These are phyloP conservation scores for Dissophora globulifera DNA, from an alignment of 192 early-diverging fungal species.

Conservation along the genomic window DNA sequence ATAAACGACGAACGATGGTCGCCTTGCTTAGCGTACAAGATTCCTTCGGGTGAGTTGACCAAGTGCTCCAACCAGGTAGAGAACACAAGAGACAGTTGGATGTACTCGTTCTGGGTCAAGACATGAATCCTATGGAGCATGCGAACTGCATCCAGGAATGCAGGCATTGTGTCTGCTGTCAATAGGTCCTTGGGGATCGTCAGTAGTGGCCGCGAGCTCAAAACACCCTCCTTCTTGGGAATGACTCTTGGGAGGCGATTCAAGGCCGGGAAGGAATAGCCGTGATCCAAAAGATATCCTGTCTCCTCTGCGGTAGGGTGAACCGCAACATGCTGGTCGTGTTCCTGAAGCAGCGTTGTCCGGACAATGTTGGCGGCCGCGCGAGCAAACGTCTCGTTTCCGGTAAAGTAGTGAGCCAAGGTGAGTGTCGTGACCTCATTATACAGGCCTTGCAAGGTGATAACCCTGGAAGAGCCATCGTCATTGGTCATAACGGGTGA, in stretches of 20 bases:
- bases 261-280: slow-evolving; percentile 68
- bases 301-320: slow-evolving; percentile 58
- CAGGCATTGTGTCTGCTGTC: slow-evolving; percentile 59
- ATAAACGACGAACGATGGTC: slow-evolving; percentile 68
- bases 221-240: slow-evolving; percentile 51
- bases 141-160: slow-evolving; percentile 64
- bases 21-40: slow-evolving; percentile 60
- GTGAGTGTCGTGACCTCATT: slow-evolving; percentile 66
- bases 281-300: slow-evolving; percentile 67
- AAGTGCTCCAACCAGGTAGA: slow-evolving; percentile 64
- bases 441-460: slow-evolving; percentile 52
- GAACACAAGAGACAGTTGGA: slow-evolving; percentile 60
- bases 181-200: slow-evolving; percentile 58
- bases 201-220: slow-evolving; percentile 35
- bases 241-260: slow-evolving; percentile 62
- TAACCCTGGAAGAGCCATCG: slow-evolving; percentile 32
- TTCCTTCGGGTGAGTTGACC: slow-evolving; percentile 64
- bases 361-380: slow-evolving; percentile 67
- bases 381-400: slow-evolving; percentile 61
- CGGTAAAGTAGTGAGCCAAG: slow-evolving; percentile 63
- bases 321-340: slow-evolving; percentile 55
- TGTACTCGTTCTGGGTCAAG: slow-evolving; percentile 68
- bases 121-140: slow-evolving; percentile 60
- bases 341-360: slow-evolving; percentile 61
- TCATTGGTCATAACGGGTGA: slow-evolving; percentile 9